Evolutionary conservation across 352 stramenopile genomes (phyloP), one percentile per base, ranked within the genome.

Genomic region (Phytophthora uliginosa): DNA sequence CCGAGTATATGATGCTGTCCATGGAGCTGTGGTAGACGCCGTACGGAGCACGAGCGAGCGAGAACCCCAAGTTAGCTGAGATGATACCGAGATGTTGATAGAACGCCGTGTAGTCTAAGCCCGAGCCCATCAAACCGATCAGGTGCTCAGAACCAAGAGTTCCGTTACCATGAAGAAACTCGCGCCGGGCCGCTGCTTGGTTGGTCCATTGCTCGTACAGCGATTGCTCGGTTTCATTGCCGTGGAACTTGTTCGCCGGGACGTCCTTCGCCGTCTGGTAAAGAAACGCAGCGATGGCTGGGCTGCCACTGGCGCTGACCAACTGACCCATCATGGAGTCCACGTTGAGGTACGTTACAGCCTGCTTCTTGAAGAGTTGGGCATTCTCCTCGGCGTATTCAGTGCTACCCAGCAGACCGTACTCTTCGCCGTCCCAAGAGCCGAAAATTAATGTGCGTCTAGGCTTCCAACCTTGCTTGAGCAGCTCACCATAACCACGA

Each of bases 261-360:
- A 95, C 73, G n/a, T 81, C 77, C 9, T 85, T 79, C 20, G 89
- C 76, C 0, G 90, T 87, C 7, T 92, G 66, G 34, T 84, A 59
- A 9, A 95, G 76, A 40, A 95, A 79, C 12, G 81, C 60, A 10
- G 84, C 80, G 59, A 98, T 85, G 18, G 90, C 88, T n/a, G 90
- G 91, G 31, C 82, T 93, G 13, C 79, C 79, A 18, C 71, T 77
- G 7, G 87, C 89, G 7, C 77, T 70, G 13, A 97, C 78, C n/a
- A 78, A 57, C 20, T 83, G 66, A 13, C 91, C 93, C 12, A 83
- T 83, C n/a, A 94, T 84, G 13, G 73, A 82, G 60, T 98, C 93
- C 2, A 96, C 89, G 71, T 98, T 98, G 50, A 98, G 76, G 59
- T 98, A 98, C 3, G 83, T 85, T 0, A 92, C 78, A 0, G 86